Evolutionary conservation across 2,329 filamentous ascomycete genomes (phyloP), one percentile per base, ranked within the genome.

Genomic region (Fusarium proliferatum): DNA sequence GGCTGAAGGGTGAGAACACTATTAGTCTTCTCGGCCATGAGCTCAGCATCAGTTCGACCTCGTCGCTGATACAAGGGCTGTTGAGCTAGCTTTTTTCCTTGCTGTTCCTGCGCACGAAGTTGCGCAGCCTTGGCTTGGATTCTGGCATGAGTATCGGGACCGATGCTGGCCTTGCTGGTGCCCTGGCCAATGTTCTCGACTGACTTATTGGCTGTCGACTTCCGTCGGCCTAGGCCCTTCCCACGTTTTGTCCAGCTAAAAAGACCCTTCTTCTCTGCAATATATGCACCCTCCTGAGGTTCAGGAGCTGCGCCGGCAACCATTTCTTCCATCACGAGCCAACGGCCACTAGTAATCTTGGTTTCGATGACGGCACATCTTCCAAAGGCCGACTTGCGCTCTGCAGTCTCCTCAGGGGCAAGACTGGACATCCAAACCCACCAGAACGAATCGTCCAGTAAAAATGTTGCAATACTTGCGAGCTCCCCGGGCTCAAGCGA

Each of bases 341-440:
- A 99, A 71, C 92, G 92, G 28, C 94, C 94, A 61, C 91, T 90
- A 46, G 88, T 86, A 69, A 98, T 96, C 19, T 89, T 87, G 0
- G 96, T 98, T 82, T 99, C 96, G 51, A 98, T 89, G 43, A 99
- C 88, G 26, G 96, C 94, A 79, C 96, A 99, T 72, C 96, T 90
- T 42, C 96, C 96, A 81, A 99, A 99, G 1, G 95, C 94, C 10
- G 95, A 92, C 81, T 99, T 99, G 69, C 96, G 91, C 52, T 92
- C 88, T 0, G 91, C 83, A 0, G 95, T 93, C 84, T 99, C 96
- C 79, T 99, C 96, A 2, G 91, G 93, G 3, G 96, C 95, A 78
- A 99, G 85, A 86, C 96, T 98, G 76, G 91, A 97, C 88, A 99
- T 98, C 96, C 96, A 99, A 8, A 98, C 96, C 96, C 96, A 98